phyloP scores from a whole-genome alignment of 176 grass and related monocot genomes.

The Oryza nivara region DNA sequence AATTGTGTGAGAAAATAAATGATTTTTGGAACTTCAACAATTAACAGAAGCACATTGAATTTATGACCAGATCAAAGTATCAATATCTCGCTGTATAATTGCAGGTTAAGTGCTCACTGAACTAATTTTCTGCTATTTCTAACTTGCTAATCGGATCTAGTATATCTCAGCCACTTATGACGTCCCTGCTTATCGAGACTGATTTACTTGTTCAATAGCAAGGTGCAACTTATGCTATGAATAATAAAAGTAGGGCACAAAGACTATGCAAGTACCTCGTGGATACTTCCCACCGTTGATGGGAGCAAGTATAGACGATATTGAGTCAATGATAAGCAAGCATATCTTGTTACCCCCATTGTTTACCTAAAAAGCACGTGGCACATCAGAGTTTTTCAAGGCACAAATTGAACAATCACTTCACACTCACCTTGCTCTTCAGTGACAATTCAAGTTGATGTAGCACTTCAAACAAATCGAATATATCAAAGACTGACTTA shows the following conservation, averaged over 20 bases:
- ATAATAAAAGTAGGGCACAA: slow-evolving; percentile 17
- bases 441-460: slow-evolving; percentile 70
- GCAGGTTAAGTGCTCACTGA: neutral
- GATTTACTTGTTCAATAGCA: slow-evolving; percentile 2
- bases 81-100: neutral
- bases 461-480: slow-evolving; percentile 75
- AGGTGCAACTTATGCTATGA: neutral
- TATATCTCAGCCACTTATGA: neutral
- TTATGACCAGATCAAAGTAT: slow-evolving; percentile 13
- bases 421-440: slow-evolving; percentile 55
- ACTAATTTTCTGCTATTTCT: neutral
- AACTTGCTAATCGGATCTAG: neutral
- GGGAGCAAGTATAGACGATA: slow-evolving; percentile 82
- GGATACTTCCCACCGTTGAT: slow-evolving; percentile 79
- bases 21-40: neutral
- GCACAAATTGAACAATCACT: neutral
- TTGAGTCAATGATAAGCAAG: slow-evolving; percentile 86
- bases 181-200: neutral
- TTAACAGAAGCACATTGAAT: neutral
- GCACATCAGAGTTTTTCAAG: slow-evolving; percentile 10
- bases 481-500: slow-evolving; percentile 82
- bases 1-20: slow-evolving; percentile 12
- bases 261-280: slow-evolving; percentile 62
- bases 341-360: slow-evolving; percentile 55
- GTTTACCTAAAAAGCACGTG: slow-evolving; percentile 51